Evolutionary conservation across 768 basidiomycete species (phyloP).

Genomic region (Leccinum rimulosum): DNA sequence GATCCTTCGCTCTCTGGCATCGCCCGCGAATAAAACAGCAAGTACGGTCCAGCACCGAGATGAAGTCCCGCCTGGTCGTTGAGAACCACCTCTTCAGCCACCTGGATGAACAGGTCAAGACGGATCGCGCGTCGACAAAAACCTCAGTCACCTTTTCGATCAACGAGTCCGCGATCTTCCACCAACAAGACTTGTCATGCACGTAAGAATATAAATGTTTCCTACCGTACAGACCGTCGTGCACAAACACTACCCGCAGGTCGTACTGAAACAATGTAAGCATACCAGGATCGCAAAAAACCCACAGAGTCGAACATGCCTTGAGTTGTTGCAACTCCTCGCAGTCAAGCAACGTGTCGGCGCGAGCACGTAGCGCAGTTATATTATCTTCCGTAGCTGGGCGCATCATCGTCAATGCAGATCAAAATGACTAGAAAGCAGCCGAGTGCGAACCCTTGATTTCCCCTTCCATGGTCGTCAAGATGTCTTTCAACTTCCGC

Average conservation of each 20-base stretch:
- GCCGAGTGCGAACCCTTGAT: constrained; percentile 44
- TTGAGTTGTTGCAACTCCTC: constrained; percentile 62
- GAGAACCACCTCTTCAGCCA: constrained; percentile 65
- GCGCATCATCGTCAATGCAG: neutral
- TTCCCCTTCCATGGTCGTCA: constrained; percentile 51
- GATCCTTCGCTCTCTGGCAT: constrained; percentile 21
- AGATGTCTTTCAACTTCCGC: constrained; percentile 49
- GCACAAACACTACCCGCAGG: constrained; percentile 72
- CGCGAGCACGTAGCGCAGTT: constrained; percentile 41
- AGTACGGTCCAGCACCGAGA: constrained; percentile 72
- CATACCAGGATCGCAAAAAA: neutral
- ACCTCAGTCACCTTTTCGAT: constrained; percentile 54
- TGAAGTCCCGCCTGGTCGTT: constrained; percentile 71
- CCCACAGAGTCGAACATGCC: constrained; percentile 34
- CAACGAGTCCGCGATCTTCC: constrained; percentile 72
- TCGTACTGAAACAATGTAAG: constrained; percentile 56
- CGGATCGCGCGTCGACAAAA: neutral
- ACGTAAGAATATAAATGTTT: constrained; percentile 80
- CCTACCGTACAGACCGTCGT: constrained; percentile 75
- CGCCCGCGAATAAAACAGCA: constrained; percentile 63
- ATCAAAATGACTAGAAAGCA: neutral
- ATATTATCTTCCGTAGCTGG: constrained; percentile 56
- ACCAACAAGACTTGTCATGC: constrained; percentile 63
- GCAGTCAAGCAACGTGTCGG: constrained; percentile 51
- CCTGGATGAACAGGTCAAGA: constrained; percentile 40